phyloP scores from a whole-genome alignment of 2,329 filamentous ascomycete species.

The Venturia nashicola region DNA sequence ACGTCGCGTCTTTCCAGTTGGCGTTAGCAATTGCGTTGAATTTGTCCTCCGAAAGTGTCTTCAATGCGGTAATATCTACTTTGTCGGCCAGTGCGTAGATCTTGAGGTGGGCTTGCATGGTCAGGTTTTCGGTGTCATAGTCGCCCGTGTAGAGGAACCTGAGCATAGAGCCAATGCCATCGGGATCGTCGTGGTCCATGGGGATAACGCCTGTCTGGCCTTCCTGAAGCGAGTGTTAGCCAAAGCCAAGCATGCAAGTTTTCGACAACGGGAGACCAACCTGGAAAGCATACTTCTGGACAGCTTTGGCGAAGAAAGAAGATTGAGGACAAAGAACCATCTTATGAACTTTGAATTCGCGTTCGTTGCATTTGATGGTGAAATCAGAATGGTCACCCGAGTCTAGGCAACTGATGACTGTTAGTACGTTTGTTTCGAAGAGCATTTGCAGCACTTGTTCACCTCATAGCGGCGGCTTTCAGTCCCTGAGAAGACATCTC shows the following conservation, averaged over 20 bases:
- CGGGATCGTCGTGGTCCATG: not conserved
- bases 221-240: too few relatives aligned
- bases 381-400: not conserved
- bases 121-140: not conserved
- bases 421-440: too few relatives aligned
- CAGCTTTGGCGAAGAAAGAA: not conserved
- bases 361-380: not conserved
- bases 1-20: not conserved
- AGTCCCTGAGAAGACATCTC: too few relatives aligned
- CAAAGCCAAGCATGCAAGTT: too few relatives aligned
- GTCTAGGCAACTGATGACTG: not conserved
- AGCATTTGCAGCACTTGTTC: too few relatives aligned
- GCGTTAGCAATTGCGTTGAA: not conserved
- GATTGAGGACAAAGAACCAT: not conserved
- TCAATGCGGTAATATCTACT: not conserved
- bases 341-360: slow-evolving; percentile 1
- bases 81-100: slow-evolving; percentile 3
- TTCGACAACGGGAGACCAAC: too few relatives aligned
- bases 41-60: not conserved
- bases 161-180: not conserved
- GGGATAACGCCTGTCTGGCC: not conserved
- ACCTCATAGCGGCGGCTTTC: too few relatives aligned
- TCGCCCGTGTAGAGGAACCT: not conserved
- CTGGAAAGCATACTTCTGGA: not conserved
- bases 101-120: slow-evolving; percentile 1